Evolutionary conservation across 2,329 filamentous ascomycete genomes (phyloP), one percentile per base, ranked within the genome.

Genomic region (Periconia digitata): DNA sequence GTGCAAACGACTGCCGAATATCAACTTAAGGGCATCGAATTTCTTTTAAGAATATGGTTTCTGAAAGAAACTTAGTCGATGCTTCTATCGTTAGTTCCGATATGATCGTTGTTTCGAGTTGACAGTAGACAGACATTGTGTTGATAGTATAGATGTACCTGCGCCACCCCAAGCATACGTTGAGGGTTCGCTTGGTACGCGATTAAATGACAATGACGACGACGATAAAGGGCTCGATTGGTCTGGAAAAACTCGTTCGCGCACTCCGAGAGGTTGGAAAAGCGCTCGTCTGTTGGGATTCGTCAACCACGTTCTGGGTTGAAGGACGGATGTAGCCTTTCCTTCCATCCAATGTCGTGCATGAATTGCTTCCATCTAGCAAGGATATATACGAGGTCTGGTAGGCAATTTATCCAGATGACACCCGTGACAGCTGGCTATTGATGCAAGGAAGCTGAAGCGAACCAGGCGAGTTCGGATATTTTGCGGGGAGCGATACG

Each of bases 71-170:
- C 18, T 20, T 41, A 29, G 10, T 41, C 17, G 22, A 41, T 17
- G 22, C 27, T 32, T 32, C 27, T 32, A 32, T 32, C 27, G n/a
- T 13, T 32, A 32, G 27, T 32, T 32, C n/a, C 27, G 27, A 32
- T 32, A 32, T 32, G 27, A 10, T 12, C 8, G 20, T 7, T 36
- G 55, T 58, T 58, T 58, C 49, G 50, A 53, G 46, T 56, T 32
- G 52, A 58, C 49, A 46, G 47, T 53, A 53, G 55, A 49, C 49
- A 55, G 44, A 54, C 47, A 50, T 32, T 48, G 16, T 23, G 49
- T 46, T 18, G 32, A 12, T 12, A 17, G 34, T 41, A 20, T 47
- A 44, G 43, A 47, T 49, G 44, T 20, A 10, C n/a, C n/a, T 32
- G 27, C 38, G 44, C 53, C 37, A 54, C 42, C 40, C 35, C 50